Evolutionary conservation across 1,284 basidiomycete species (phyloP), one percentile per base, ranked within the genome.

Genomic region (Cystobasidium slooffiae): DNA sequence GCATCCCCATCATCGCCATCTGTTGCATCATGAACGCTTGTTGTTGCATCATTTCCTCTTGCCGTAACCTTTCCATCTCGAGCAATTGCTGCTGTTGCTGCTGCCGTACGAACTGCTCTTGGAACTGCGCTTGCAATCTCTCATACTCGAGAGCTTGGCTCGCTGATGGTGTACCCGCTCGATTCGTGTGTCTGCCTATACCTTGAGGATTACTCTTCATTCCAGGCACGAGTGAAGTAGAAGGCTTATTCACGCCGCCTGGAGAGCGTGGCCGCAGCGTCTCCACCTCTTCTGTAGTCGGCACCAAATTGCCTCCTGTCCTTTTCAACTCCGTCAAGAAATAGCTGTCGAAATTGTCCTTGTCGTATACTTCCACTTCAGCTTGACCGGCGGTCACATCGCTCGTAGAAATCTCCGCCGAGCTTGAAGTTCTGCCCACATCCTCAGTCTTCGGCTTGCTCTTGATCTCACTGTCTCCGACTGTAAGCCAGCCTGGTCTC

Each of bases 401-500:
- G 9, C 10, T 20, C 18, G 44, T 58, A 41, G 51, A 2, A 6
- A 20, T 24, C 1, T 3, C 55, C 18, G 31, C 20, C 16, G 43
- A 41, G 22, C 52, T 22, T 6, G 1, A 7, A 31, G 31, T 1
- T 20, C 1, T 2, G 18, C 9, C 55, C 4, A 22, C 55, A 16
- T 56, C 16, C 16, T 59, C 41, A 31, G 31, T 31, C 22, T 31
- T n/a, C 12, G n/a, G 12, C 5, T 44, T 46, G n/a, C 2, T 16
- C 9, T 55, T 9, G 37, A 44, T 12, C 9, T 81, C 9, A 56
- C 68, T 49, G 68, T 61, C 10, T 51, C 93, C 87, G 0, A 91
- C 88, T 7, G 94, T 94, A 8, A 99, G 90, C 96, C 96, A 99
- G 0, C 97, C 96, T 16, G 89, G 88, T 0, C 95, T 88, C 1